Percentiles rank a stretch among this genome's conserved stretches.
phyloP scores from a whole-genome alignment of 306 rosid species.

The Senna tora region DNA sequence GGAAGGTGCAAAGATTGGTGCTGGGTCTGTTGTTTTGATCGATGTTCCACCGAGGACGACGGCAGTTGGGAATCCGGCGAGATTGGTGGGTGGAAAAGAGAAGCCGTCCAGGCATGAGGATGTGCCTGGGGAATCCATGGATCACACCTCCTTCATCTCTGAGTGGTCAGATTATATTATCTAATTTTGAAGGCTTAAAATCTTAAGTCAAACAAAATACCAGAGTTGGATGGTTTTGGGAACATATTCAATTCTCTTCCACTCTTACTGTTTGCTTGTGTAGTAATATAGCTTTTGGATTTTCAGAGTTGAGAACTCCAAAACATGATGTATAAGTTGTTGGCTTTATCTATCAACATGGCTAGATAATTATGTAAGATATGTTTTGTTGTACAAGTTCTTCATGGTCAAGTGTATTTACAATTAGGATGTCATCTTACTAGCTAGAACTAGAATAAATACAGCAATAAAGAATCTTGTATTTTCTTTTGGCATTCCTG shows the following conservation, averaged over 20 bases:
- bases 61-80: slow-evolving; percentile 84
- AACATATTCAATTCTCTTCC: background rate
- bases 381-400: background rate
- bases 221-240: slow-evolving; percentile 13
- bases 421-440: background rate
- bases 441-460: background rate
- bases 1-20: slow-evolving; percentile 92
- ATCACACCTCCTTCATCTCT: slow-evolving; percentile 88
- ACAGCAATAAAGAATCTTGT: background rate
- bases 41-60: slow-evolving; percentile 82
- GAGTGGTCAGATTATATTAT: slow-evolving; percentile 95
- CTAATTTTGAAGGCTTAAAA: slow-evolving; percentile 26
- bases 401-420: background rate
- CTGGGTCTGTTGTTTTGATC: slow-evolving; percentile 87
- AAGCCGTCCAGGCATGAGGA: slow-evolving; percentile 73
- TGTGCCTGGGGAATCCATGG: slow-evolving; percentile 96
- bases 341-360: background rate
- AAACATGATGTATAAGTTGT: background rate
- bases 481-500: slow-evolving; percentile 1
- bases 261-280: slow-evolving; percentile 3
- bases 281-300: background rate
- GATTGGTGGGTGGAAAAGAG: slow-evolving; percentile 94
- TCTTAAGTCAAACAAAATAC: background rate
- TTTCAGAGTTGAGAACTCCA: slow-evolving; percentile 9
- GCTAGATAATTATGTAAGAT: background rate